Conservation (phyloP, 805 yeast species). For the Blastobotrys muscicola region DNA sequence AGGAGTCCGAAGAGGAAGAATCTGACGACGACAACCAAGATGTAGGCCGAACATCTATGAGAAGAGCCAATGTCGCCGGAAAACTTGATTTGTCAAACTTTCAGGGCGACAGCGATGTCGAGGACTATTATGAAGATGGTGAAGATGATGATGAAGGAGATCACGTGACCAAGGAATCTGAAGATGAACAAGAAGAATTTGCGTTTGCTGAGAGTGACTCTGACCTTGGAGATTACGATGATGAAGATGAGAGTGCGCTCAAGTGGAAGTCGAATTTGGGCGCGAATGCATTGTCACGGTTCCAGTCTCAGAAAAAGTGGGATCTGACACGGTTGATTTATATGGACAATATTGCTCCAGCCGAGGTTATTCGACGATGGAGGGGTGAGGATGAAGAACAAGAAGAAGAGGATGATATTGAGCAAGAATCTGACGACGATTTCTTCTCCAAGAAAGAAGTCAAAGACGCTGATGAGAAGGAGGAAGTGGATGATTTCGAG, state of each 20-base stretch:
- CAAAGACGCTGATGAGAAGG: conserved; percentile 17
- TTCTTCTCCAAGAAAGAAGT: conserved; percentile 19
- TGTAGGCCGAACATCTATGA: conserved; percentile 54
- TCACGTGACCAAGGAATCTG: conserved; percentile 11
- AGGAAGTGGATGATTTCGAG: conserved; percentile 10
- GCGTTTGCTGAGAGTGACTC: conserved; percentile 36
- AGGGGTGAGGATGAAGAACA: conserved; percentile 17
- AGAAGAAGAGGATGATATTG: conserved; percentile 20
- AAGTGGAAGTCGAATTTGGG: conserved; percentile 27
- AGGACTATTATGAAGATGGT: conserved; percentile 40
- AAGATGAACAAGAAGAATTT: conserved; percentile 38
- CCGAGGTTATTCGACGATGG: conserved; percentile 27
- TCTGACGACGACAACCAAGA: conserved; percentile 32
- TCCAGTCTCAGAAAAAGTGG: conserved; percentile 55
- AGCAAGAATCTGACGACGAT: conserved; percentile 27
- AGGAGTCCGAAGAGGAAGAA: conserved; percentile 34
- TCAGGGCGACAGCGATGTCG: conserved; percentile 26
- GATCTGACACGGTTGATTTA: conserved; percentile 75
- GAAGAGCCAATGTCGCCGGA: conserved; percentile 41
- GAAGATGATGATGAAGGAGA: conserved; percentile 10
- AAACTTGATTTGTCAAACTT: conserved; percentile 38
- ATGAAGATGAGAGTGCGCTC: conserved; percentile 18
- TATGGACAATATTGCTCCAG: conserved; percentile 66
- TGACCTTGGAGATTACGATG: conserved; percentile 33
- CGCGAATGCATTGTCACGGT: conserved; percentile 52